These are phyloP conservation scores for Viscum album DNA, from an alignment of 177 flowering plant genomes.

Conservation along the genomic window DNA sequence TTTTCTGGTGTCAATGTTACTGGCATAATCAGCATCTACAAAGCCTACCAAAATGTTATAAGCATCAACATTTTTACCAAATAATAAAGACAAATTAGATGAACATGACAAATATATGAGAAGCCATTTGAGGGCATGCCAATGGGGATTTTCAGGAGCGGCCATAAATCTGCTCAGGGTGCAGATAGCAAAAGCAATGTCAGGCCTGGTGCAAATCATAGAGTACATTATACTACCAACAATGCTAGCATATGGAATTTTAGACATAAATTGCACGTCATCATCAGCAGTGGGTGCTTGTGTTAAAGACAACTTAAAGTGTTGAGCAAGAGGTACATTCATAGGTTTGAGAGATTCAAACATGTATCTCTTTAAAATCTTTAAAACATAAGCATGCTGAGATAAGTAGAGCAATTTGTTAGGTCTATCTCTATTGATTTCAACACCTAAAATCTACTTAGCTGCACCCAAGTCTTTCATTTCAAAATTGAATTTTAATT, in stretches of 20 bases:
- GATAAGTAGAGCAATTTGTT: not conserved
- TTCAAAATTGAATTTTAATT: not conserved
- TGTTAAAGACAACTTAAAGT: not conserved
- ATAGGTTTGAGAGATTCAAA: not conserved
- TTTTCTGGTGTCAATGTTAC: not conserved
- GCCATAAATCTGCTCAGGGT: not conserved
- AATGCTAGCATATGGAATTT: not conserved
- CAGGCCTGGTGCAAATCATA: not conserved
- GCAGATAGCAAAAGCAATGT: not conserved
- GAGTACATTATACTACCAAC: not conserved
- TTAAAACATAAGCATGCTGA: not conserved
- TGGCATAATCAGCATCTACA: not conserved
- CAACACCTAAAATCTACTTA: not conserved
- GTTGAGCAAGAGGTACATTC: not conserved
- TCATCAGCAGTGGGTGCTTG: not conserved
- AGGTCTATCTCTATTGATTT: not conserved
- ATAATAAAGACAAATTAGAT: not conserved
- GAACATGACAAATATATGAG: not conserved
- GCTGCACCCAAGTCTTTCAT: not conserved
- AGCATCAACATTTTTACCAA: not conserved
- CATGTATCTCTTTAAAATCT: not conserved
- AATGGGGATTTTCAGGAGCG: not conserved
- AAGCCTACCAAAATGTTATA: not conserved
- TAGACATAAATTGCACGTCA: not conserved
- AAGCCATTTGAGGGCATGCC: not conserved